Evolutionary conservation across 352 stramenopile species (phyloP), one percentile per base, ranked within the genome.

Genomic region (Globisporangium parvum): DNA sequence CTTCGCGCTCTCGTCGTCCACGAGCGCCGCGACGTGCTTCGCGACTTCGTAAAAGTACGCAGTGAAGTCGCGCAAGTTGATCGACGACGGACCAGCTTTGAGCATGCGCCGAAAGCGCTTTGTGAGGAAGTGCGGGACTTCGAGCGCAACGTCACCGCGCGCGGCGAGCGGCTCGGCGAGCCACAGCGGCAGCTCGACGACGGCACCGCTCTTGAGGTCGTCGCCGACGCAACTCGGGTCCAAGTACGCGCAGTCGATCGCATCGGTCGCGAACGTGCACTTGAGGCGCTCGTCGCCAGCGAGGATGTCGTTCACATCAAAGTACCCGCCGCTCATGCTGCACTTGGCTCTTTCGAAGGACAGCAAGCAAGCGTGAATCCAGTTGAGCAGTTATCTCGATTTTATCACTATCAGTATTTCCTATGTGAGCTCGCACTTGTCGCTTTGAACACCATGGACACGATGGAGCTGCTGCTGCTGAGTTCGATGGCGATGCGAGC

Each of bases 51-150:
- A 84, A 59, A 91, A 67, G 57, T 87, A 91, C 35, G 71, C 52
- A 10, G 77, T 88, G 62, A 87, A 88, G 51, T 91, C 80, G 44
- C 84, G 79, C 45, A 93, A 58, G 47, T 91, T 93, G 4, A 91
- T 72, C 5, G 76, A 71, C 35, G 79, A 74, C 18, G 84, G 81
- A 0, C 84, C 84, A 15, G 84, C 84, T 57, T 91, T 88, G 41
- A 93, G 76, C 76, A 92, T 84, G 50, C 82, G 79, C 0, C 84
- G 80, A 59, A 91, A 93, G 48, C 81, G 84, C 65, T 67, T 71
- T 39, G 69, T 83, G 42, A 93, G 65, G 59, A 69, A 92, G 53
- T 73, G 67, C 31, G 84, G 84, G 49, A 80, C 64, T 44, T 80
- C 66, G 53, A 91, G 56, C 9, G 59, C 55, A 41, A 91, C 81